phyloP scores from a whole-genome alignment of 768 basidiomycete species.

The Amanita inopinata region DNA sequence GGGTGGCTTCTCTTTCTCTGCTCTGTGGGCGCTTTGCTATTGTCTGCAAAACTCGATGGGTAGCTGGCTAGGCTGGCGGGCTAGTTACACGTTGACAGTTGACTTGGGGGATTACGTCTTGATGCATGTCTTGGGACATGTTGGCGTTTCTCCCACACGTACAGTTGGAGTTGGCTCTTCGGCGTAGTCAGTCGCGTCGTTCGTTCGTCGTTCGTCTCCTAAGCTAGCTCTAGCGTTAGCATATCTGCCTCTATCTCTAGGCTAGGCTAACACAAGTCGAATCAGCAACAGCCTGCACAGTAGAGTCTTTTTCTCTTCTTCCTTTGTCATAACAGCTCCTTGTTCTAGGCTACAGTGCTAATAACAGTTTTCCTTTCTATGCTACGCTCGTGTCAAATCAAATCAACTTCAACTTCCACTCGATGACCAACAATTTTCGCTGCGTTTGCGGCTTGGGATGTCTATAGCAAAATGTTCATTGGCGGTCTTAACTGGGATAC shows the following conservation, averaged over 20 bases:
- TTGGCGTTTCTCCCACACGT: constrained; percentile 5
- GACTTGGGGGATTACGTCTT: constrained; percentile 9
- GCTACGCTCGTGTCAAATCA: constrained; percentile 19
- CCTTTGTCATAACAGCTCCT: constrained; percentile 44
- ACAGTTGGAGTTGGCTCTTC: constrained; percentile 36
- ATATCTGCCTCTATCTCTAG: constrained; percentile 58
- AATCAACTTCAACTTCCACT: constrained; percentile 15
- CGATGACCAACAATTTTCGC: constrained; percentile 12
- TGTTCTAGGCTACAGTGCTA: constrained; percentile 78
- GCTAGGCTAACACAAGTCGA: constrained; percentile 51
- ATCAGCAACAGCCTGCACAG: constrained; percentile 46
- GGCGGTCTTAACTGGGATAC: constrained; percentile 99
- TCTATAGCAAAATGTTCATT: constrained; percentile 98
- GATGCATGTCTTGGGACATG: constrained; percentile 5
- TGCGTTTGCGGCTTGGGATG: constrained; percentile 14
- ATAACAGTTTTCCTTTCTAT: constrained; percentile 56
- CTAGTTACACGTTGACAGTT: constrained; percentile 9
- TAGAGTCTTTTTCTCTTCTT: constrained; percentile 57
- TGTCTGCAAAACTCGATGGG: constrained; percentile 14
- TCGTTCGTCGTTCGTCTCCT: constrained; percentile 17
- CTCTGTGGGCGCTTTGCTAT: constrained; percentile 16
- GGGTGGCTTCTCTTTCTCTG: constrained; percentile 5
- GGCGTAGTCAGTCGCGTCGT: constrained; percentile 48
- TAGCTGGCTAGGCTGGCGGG: constrained; percentile 22
- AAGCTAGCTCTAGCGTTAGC: constrained; percentile 75